Percentiles rank a stretch among this genome's conserved stretches.
phyloP scores from a whole-genome alignment of 139 green algal genomes.

The Choricystis sp. region DNA sequence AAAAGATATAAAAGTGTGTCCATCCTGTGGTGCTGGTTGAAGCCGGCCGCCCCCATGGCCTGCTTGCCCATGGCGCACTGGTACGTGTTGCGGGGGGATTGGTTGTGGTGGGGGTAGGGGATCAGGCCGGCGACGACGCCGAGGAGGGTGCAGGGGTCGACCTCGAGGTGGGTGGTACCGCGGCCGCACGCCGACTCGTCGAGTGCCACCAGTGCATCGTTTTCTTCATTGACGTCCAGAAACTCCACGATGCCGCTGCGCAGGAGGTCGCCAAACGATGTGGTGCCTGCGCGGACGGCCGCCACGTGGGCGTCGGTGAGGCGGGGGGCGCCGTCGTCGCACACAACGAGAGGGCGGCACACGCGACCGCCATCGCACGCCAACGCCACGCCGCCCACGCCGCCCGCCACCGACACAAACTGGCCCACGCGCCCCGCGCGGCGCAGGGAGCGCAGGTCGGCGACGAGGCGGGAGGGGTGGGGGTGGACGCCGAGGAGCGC shows the following conservation, averaged over 20 bases:
- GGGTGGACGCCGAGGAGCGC: slow-evolving; percentile 69
- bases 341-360: slow-evolving; percentile 95
- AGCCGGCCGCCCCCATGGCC: slow-evolving; percentile 96
- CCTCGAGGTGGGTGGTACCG: slow-evolving; percentile 87
- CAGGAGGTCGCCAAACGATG: slow-evolving; percentile 70
- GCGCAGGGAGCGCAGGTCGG: slow-evolving; percentile 39
- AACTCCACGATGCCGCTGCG: slow-evolving; percentile 85
- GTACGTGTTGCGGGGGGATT: slow-evolving; percentile 98
- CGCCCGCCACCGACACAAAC: slow-evolving; percentile 74
- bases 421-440: slow-evolving; percentile 56
- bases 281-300: slow-evolving; percentile 29
- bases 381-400: slow-evolving; percentile 42
- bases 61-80: slow-evolving; percentile 99
- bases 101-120: slow-evolving; percentile 98
- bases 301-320: slow-evolving; percentile 62
- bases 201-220: slow-evolving; percentile 81
- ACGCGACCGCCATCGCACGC: slow-evolving; percentile 79
- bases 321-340: slow-evolving; percentile 64
- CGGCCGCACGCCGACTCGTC: slow-evolving; percentile 48
- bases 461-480: slow-evolving; percentile 32
- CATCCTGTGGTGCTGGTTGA: slow-evolving; percentile 86
- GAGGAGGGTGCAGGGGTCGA: slow-evolving; percentile 97
- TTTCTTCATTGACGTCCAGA: slow-evolving; percentile 97
- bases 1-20: slow-evolving; percentile 97
- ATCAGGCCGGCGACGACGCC: slow-evolving; percentile 95